Base-by-base conservation (phyloP, 1,284 basidiomycete genomes). In the Agaricales sp. region DNA sequence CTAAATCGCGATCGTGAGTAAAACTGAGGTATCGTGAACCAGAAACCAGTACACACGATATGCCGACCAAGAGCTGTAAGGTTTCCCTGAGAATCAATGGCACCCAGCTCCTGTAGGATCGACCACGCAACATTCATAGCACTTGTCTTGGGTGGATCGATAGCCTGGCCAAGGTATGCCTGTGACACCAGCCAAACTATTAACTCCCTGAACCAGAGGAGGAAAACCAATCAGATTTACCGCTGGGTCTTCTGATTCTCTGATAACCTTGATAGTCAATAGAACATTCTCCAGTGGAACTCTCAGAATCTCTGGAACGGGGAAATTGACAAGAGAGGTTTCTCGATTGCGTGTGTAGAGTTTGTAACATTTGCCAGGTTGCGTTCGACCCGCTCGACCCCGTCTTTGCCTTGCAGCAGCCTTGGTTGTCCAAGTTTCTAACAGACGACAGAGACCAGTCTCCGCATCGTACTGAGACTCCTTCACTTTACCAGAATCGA, bases 301-400 rank as follows among this genome's bases (percentile, higher is more conserved):
- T n/a, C 93, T 76, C 47, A 87, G 72, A 51, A 97, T 96, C 65
- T 97, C 93, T 1, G 93, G 93, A 1, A 83, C 69, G 3, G 90
- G 82, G 64, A 87, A 92, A 11, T 73, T 66, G 1, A 68, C 68
- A 85, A 94, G 87, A 44, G 70, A 73, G 51, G 73, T 71, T 58
- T 85, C 82, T 57, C 89, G 87, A 51, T 77, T 78, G 49, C 78
- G 73, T 0, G 87, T 90, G 63, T 87, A 96, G 2, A 96, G 70
- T 63, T 92, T 92, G 67, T 86, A 93, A 63, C 90, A 89, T 35
- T 74, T 66, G 1, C 91, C 91, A 0, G 88, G 82, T 58, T 82
- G 80, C 1, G 88, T 93, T 55, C 94, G 81, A 22, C 93, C 94
- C 0, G 94, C 93, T 61, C 93, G 80, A 55, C 93, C 94, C 48